Conservation (phyloP, 257 asterid genomes). For the Anisodus tanguticus region DNA sequence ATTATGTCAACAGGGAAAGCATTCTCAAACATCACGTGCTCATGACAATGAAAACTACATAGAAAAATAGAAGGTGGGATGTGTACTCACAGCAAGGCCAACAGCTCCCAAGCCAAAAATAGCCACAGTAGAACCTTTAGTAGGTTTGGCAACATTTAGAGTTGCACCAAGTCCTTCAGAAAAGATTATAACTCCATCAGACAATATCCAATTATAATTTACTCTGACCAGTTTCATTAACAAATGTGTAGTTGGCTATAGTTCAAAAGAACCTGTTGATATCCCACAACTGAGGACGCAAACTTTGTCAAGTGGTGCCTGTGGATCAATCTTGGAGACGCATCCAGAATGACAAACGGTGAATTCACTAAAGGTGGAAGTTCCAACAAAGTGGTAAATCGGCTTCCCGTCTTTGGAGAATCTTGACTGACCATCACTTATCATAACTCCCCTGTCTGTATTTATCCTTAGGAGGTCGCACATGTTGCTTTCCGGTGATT, state of each 20-base stretch:
- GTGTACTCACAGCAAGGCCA: constrained; percentile 79
- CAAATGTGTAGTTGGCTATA: neutral
- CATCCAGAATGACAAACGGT: constrained; percentile 79
- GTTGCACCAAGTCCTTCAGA: constrained; percentile 75
- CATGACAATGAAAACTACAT: neutral
- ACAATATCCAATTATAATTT: neutral
- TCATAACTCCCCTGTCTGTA: constrained; percentile 86
- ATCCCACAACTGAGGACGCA: constrained; percentile 88
- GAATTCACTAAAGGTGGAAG: constrained; percentile 93
- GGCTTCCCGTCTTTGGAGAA: constrained; percentile 77
- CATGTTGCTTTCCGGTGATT: constrained; percentile 86
- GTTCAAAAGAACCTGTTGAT: constrained; percentile 63
- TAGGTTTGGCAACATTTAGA: constrained; percentile 80
- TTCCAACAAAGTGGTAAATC: constrained; percentile 76
- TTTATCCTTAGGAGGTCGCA: constrained; percentile 84
- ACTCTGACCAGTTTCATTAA: neutral
- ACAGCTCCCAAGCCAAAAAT: constrained; percentile 87
- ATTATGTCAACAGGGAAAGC: neutral
- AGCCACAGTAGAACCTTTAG: constrained; percentile 74
- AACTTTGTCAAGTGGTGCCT: constrained; percentile 81
- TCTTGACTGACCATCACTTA: constrained; percentile 68
- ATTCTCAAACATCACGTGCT: neutral
- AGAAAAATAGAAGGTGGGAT: neutral
- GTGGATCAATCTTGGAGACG: constrained; percentile 71
- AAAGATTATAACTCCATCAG: neutral